Percentiles rank a stretch among this genome's conserved stretches.
Evolutionary conservation across 495 filamentous ascomycete species (phyloP).

Genomic region (Penicillium malachiteum): DNA sequence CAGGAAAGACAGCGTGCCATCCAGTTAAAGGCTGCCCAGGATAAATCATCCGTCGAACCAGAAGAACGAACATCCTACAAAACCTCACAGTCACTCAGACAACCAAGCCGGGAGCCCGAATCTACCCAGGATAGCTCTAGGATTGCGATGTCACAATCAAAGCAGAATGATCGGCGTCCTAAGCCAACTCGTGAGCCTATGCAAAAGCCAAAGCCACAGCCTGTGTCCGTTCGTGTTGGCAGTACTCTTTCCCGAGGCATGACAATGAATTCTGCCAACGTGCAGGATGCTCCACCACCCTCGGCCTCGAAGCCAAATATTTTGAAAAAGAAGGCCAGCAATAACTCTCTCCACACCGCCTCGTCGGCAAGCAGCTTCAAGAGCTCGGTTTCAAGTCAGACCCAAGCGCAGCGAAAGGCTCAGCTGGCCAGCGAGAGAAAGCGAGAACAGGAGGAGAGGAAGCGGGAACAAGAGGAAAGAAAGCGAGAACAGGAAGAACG

Average conservation of each 20-base stretch:
- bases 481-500: slow-evolving; percentile 78
- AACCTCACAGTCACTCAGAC: slow-evolving; percentile 49
- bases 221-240: slow-evolving; percentile 77
- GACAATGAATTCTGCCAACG: slow-evolving; percentile 59
- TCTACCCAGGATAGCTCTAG: slow-evolving; percentile 35
- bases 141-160: slow-evolving; percentile 45
- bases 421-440: slow-evolving; percentile 70
- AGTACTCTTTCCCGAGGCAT: slow-evolving; percentile 66
- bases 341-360: slow-evolving; percentile 63
- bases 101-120: slow-evolving; percentile 46
- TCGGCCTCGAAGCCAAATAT: slow-evolving; percentile 47
- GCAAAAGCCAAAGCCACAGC: slow-evolving; percentile 68
- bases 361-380: slow-evolving; percentile 67
- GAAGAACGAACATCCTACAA: slow-evolving; percentile 35
- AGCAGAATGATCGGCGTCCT: slow-evolving; percentile 61
- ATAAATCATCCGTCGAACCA: slow-evolving; percentile 33
- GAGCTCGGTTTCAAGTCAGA: slow-evolving; percentile 59
- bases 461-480: slow-evolving; percentile 60
- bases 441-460: slow-evolving; percentile 74
- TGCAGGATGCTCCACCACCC: slow-evolving; percentile 49
- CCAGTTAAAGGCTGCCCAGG: slow-evolving; percentile 35
- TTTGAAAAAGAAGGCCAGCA: slow-evolving; percentile 64
- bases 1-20: slow-evolving; percentile 60
- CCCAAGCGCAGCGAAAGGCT: slow-evolving; percentile 50
- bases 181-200: slow-evolving; percentile 69